Evolutionary conservation across 2,329 filamentous ascomycete genomes (phyloP).

Genomic region (Tolypocladium capitatum): DNA sequence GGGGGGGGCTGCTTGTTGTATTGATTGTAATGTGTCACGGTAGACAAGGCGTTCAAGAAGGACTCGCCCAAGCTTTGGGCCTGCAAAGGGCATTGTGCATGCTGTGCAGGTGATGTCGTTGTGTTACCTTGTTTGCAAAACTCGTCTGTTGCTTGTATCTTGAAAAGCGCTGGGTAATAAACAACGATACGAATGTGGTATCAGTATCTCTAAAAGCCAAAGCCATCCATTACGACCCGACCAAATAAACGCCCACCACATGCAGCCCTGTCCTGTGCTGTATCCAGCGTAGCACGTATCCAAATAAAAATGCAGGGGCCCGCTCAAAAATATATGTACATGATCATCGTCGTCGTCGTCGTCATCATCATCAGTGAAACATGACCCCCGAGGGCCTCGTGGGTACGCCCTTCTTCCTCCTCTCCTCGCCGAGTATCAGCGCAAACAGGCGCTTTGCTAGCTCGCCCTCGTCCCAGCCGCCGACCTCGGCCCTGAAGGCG

Average conservation of each 20-base stretch:
- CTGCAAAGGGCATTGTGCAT: neutral
- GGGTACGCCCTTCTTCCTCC: constrained; percentile 8
- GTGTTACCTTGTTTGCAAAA: neutral
- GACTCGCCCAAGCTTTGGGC: constrained; percentile 9
- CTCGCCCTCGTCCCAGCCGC: constrained; percentile 34
- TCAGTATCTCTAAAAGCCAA: constrained; percentile 6
- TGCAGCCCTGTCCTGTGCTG: neutral
- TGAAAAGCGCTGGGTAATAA: neutral
- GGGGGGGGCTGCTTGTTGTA: constrained; percentile 7
- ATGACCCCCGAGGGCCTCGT: constrained; percentile 11
- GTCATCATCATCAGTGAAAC: constrained; percentile 16
- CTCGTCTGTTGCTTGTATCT: neutral
- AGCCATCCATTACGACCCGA: neutral
- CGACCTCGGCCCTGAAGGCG: constrained; percentile 34
- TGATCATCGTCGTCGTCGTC: neutral
- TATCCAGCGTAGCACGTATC: neutral
- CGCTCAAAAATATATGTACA: constrained; percentile 1
- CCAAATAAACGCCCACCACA: neutral
- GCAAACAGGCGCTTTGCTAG: constrained; percentile 40
- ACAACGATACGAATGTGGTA: constrained; percentile 4
- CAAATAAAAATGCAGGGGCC: neutral
- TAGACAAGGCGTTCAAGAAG: constrained; percentile 19
- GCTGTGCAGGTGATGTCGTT: neutral
- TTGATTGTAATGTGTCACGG: constrained; percentile 17
- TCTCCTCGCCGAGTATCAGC: constrained; percentile 36